Base-by-base conservation (phyloP, 2,329 filamentous ascomycete species). In the Paecilomyces formosus region DNA sequence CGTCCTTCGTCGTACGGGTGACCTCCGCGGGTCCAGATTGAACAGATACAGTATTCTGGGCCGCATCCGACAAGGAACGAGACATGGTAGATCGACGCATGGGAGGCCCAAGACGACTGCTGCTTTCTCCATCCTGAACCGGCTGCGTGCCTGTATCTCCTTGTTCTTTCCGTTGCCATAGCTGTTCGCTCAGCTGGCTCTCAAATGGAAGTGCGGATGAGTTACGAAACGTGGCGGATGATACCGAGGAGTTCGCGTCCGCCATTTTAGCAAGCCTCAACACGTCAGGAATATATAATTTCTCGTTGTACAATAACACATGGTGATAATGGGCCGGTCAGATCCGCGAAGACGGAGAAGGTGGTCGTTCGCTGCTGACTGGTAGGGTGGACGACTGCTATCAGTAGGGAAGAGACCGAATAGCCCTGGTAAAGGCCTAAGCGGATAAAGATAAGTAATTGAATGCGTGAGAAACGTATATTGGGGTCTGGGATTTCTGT, bases 1-100 rank as follows among this genome's bases (percentile, higher is more conserved):
- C 88, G 74, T 90, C 87, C 70, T 88, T 88, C 59, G 84, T 87
- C 54, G 79, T 76, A 15, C 81, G 77, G 49, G 60, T 63, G 21
- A 81, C 72, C n/a, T 82, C 78, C 57, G 82, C 79, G 57, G 83
- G 71, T 55, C 85, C 81, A 50, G 86, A 83, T 39, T 85, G 85
- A 3, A 85, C 80, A 4, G 82, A 85, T 18, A 86, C 73, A 63
- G 81, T 78, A 24, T 78, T 78, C 61, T 81, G 83, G 8, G 85
- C 82, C 53, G 84, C 83, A 70, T 89, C 87, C 3, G 87, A 88
- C 60, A 89, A 73, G 55, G 86, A 88, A 62, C 86, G 79, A 45
- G 82, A 78, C 72, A 85, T 88, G 24, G 73, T 68, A n/a, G 73
- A 69, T 35, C 65, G 66, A 31, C 72, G 64, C 55, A 66, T 61